Evolutionary conservation across 768 basidiomycete genomes (phyloP).

Genomic region (Fomitopsis serialis): DNA sequence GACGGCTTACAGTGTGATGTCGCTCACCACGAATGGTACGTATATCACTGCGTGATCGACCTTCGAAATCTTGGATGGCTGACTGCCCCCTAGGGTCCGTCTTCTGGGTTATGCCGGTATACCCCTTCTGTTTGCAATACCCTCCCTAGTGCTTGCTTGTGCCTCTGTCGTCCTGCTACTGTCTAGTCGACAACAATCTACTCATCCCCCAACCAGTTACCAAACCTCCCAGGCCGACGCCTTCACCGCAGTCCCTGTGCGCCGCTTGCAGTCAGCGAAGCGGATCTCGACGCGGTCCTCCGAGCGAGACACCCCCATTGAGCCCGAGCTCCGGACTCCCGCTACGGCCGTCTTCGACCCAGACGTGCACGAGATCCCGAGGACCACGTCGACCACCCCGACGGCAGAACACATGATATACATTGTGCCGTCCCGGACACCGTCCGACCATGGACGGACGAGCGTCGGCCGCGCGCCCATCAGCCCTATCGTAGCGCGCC

Average conservation of each 20-base stretch:
- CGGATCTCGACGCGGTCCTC: not conserved
- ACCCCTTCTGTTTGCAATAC: constrained; percentile 45
- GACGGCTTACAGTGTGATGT: constrained; percentile 59
- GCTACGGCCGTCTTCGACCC: not conserved
- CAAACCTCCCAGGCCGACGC: constrained; percentile 7
- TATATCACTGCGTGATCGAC: constrained; percentile 1
- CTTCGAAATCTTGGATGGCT: not conserved
- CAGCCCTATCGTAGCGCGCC: constrained; percentile 3
- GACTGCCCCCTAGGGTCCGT: constrained; percentile 43
- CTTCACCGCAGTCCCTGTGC: constrained; percentile 15
- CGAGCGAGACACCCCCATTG: not conserved
- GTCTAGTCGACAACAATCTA: not conserved
- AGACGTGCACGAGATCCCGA: not conserved
- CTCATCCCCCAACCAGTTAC: not conserved
- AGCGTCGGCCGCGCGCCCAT: constrained; percentile 11
- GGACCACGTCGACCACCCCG: not conserved
- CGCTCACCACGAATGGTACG: constrained; percentile 53
- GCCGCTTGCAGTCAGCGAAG: constrained; percentile 2
- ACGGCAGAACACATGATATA: not conserved
- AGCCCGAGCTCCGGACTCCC: not conserved
- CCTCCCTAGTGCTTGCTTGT: constrained; percentile 46
- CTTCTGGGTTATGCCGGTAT: constrained; percentile 59
- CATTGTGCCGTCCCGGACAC: constrained; percentile 13
- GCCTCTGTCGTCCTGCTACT: constrained; percentile 27
- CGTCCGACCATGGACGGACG: constrained; percentile 3